phyloP scores from a whole-genome alignment of 805 yeast species.

The Metschnikowia kunwiensis region DNA sequence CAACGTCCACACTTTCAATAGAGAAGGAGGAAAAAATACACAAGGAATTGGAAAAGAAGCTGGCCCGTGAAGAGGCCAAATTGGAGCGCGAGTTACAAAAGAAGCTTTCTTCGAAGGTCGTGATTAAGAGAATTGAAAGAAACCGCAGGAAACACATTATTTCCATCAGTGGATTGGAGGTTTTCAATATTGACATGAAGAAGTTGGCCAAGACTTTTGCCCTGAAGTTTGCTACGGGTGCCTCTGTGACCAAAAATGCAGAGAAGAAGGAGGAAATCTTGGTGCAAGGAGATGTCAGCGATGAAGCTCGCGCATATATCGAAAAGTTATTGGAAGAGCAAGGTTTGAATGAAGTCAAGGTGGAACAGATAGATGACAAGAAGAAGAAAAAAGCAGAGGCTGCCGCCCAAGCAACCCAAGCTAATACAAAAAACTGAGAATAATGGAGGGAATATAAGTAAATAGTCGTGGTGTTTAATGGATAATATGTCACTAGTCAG shows the following conservation, averaged over 20 bases:
- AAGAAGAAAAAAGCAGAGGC: slow-evolving; percentile 52
- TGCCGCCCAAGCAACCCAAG: slow-evolving; percentile 14
- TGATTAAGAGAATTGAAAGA: slow-evolving; percentile 83
- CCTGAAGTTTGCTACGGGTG: slow-evolving; percentile 93
- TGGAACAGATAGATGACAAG: slow-evolving; percentile 83
- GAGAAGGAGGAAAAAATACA: slow-evolving; percentile 83
- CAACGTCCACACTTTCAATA: slow-evolving; percentile 57
- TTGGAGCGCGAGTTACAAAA: slow-evolving; percentile 80
- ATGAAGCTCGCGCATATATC: slow-evolving; percentile 79
- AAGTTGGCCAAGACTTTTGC: slow-evolving; percentile 90
- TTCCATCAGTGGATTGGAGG: slow-evolving; percentile 83
- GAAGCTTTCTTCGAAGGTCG: slow-evolving; percentile 74
- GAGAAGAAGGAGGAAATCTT: slow-evolving; percentile 91
- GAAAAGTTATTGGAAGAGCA: slow-evolving; percentile 70
- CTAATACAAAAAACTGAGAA: slow-evolving; percentile 4
- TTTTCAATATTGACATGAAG: slow-evolving; percentile 84
- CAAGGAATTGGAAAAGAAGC: slow-evolving; percentile 78
- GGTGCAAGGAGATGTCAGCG: slow-evolving; percentile 93
- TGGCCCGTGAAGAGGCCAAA: slow-evolving; percentile 79
- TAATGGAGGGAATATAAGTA: no score
- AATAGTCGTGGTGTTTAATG: no score
- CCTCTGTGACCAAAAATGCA: slow-evolving; percentile 82
- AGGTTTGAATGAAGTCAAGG: slow-evolving; percentile 79
- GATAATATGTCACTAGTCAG: no score
- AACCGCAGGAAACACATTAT: slow-evolving; percentile 85